These are phyloP conservation scores for Omphalea diandra DNA, from an alignment of 441 rosid species.

Conservation along the genomic window DNA sequence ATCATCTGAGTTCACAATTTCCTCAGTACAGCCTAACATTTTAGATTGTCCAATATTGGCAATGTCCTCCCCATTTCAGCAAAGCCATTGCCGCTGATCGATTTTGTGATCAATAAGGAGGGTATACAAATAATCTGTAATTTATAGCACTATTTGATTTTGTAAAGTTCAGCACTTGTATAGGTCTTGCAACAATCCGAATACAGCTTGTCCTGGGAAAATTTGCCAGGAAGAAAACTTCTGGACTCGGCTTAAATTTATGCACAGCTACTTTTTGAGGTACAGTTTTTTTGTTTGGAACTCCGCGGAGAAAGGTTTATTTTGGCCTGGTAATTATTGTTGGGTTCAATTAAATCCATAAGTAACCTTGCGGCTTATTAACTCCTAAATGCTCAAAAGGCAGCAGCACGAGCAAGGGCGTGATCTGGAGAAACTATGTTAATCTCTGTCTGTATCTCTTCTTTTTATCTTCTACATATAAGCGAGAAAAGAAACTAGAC, in stretches of 20 bases:
- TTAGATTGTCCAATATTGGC: slow-evolving; percentile 69
- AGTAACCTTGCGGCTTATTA: too few species aligned
- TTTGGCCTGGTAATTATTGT: too few species aligned
- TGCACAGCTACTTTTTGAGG: background rate
- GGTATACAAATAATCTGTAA: slow-evolving; percentile 32
- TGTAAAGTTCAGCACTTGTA: slow-evolving; percentile 32
- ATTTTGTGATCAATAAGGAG: slow-evolving; percentile 25
- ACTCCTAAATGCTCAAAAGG: too few species aligned
- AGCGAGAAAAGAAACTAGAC: too few species aligned
- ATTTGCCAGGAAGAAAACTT: background rate
- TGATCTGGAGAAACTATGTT: too few species aligned
- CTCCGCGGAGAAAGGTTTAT: background rate
- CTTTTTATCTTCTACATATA: too few species aligned
- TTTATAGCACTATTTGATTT: slow-evolving; percentile 19
- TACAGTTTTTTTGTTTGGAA: background rate
- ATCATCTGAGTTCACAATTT: slow-evolving; percentile 58
- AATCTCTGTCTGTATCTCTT: too few species aligned
- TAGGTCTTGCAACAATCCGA: slow-evolving; percentile 17
- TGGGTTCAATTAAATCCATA: too few species aligned
- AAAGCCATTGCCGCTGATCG: slow-evolving; percentile 60
- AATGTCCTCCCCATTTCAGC: slow-evolving; percentile 64
- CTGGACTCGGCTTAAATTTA: background rate
- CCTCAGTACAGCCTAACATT: slow-evolving; percentile 58
- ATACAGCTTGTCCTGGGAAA: slow-evolving; percentile 16
- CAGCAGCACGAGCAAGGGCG: too few species aligned